These are phyloP conservation scores for Diaporthe nobilis DNA, from an alignment of 2,329 filamentous ascomycete genomes.

Conservation along the genomic window DNA sequence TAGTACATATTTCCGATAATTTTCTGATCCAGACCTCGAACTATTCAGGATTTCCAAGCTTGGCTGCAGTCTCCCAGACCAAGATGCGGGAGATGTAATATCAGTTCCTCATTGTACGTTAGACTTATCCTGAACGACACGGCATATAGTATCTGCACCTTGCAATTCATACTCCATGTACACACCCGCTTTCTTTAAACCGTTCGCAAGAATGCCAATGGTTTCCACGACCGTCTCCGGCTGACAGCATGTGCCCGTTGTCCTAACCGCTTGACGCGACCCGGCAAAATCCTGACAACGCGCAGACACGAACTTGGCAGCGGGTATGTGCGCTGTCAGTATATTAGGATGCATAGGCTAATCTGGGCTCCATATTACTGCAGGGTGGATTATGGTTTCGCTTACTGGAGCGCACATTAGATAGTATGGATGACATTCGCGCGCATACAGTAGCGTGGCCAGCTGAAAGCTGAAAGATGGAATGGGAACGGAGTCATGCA, in stretches of 20 bases:
- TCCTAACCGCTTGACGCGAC: not conserved
- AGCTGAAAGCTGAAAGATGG: not conserved
- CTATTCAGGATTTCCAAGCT: not conserved
- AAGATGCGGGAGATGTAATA: not conserved
- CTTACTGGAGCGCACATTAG: not conserved
- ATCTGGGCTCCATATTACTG: not conserved
- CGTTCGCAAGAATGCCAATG: not conserved
- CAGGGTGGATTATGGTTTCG: not conserved
- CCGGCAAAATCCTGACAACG: not conserved
- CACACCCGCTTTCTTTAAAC: not conserved
- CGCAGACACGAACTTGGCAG: slow-evolving; percentile 16
- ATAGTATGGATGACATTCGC: not conserved
- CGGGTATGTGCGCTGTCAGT: not conserved
- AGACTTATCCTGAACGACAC: not conserved
- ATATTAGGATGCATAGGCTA: not conserved
- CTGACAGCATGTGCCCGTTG: not conserved
- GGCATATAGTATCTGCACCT: not conserved
- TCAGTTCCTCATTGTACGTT: not conserved
- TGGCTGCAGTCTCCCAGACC: not conserved
- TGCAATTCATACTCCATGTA: not conserved
- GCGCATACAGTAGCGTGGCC: not conserved
- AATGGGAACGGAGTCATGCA: not conserved
- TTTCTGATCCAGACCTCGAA: not conserved
- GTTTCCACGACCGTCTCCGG: not conserved
- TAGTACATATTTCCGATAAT: not conserved